A percentile compares a stretch with the other conserved stretches of the same genome.
Conservation (phyloP, 2,329 filamentous ascomycete species). For the Tolypocladium pustulatum region DNA sequence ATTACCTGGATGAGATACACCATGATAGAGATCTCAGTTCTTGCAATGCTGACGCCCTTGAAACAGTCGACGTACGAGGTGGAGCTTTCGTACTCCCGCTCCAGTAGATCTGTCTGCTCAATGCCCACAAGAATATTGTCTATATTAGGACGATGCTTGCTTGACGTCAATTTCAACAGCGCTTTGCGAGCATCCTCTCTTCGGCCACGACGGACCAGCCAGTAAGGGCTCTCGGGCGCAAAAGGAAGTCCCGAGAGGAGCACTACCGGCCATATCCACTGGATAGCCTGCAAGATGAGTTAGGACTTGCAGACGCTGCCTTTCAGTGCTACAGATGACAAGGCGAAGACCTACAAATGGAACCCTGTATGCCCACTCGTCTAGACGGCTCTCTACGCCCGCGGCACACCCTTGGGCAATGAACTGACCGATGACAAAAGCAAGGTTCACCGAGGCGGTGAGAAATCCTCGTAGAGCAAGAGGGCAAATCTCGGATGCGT, state of each 20-base stretch:
- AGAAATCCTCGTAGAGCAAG: constrained; percentile 28
- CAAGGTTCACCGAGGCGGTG: constrained; percentile 31
- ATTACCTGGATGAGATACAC: constrained; percentile 57
- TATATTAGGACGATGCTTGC: constrained; percentile 9
- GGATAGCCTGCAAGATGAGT: constrained; percentile 23
- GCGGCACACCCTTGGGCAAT: constrained; percentile 11
- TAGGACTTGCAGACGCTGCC: background rate
- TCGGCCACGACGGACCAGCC: constrained; percentile 33
- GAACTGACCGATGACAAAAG: constrained; percentile 30
- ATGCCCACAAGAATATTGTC: constrained; percentile 42
- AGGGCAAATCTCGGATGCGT: constrained; percentile 33
- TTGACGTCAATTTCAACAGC: constrained; percentile 31
- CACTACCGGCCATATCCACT: constrained; percentile 38
- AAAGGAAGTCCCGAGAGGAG: constrained; percentile 34
- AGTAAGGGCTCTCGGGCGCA: constrained; percentile 40
- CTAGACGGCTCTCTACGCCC: constrained; percentile 22
- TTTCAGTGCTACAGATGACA: background rate
- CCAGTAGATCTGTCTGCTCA: constrained; percentile 45
- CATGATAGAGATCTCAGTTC: constrained; percentile 46
- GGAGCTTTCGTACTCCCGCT: constrained; percentile 37
- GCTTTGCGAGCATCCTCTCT: constrained; percentile 28
- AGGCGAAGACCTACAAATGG: constrained; percentile 10
- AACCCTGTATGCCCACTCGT: constrained; percentile 34
- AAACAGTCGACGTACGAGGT: constrained; percentile 42
- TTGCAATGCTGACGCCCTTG: constrained; percentile 34